phyloP scores from a whole-genome alignment of 2,329 filamentous ascomycete genomes.

The Aspergillus sp. region DNA sequence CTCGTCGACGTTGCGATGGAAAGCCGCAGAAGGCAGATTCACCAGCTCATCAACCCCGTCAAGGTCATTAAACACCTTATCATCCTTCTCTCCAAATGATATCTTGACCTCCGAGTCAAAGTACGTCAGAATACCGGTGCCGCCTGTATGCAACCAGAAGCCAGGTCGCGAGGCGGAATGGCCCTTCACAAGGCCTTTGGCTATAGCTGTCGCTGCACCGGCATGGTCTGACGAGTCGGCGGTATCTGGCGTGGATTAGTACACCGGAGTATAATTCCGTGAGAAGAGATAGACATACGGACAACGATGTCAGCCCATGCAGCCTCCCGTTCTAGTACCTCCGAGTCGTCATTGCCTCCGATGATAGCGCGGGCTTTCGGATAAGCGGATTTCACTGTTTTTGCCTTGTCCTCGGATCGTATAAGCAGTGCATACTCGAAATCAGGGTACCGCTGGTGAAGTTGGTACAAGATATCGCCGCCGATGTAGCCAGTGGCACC shows the following conservation, averaged over 20 bases:
- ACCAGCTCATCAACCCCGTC: slow-evolving; percentile 38
- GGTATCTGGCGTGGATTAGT: background rate
- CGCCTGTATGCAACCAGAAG: slow-evolving; percentile 44
- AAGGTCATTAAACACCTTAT: slow-evolving; percentile 47
- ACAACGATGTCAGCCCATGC: slow-evolving; percentile 52
- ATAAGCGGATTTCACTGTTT: slow-evolving; percentile 39
- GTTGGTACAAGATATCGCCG: slow-evolving; percentile 47
- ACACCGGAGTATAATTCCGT: too few relatives aligned
- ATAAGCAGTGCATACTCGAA: slow-evolving; percentile 40
- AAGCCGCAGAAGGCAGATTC: slow-evolving; percentile 35
- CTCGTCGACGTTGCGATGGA: slow-evolving; percentile 68
- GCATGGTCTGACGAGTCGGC: slow-evolving; percentile 34
- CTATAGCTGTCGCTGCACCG: slow-evolving; percentile 39
- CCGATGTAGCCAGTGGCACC: slow-evolving; percentile 53
- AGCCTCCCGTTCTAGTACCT: background rate
- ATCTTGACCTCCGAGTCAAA: slow-evolving; percentile 36
- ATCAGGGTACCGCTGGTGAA: slow-evolving; percentile 43
- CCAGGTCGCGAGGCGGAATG: slow-evolving; percentile 25
- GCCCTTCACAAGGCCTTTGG: slow-evolving; percentile 44
- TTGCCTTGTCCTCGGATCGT: slow-evolving; percentile 39
- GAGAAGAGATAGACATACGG: slow-evolving; percentile 25
- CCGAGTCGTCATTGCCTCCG: slow-evolving; percentile 41
- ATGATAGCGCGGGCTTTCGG: slow-evolving; percentile 53
- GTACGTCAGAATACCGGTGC: slow-evolving; percentile 36
- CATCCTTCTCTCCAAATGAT: slow-evolving; percentile 35